Conservation (phyloP, 192 early-diverging fungal genomes). For the Mortierella claussenii region DNA sequence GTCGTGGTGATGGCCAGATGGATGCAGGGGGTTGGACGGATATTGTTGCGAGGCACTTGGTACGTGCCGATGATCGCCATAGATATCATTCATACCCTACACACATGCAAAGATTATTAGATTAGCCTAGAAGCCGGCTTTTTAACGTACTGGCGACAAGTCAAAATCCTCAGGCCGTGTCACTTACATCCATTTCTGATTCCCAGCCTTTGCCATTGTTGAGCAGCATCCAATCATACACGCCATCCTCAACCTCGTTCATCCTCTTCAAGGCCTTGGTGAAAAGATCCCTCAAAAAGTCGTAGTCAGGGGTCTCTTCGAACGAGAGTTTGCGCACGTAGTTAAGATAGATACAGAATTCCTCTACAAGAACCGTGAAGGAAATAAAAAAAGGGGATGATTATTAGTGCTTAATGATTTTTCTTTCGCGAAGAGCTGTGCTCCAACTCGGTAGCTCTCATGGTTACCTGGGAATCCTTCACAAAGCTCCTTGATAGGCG, state of each 20-base stretch:
- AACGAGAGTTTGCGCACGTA: constrained; percentile 94
- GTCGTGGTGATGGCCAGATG: constrained; percentile 25
- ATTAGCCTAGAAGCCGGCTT: background rate
- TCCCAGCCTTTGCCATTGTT: constrained; percentile 69
- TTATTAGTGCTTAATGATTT: no score
- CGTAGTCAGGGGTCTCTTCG: constrained; percentile 98
- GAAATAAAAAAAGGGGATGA: background rate
- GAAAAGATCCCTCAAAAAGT: constrained; percentile 88
- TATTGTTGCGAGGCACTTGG: constrained; percentile 34
- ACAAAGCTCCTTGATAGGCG: constrained; percentile 89
- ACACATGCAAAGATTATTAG: background rate
- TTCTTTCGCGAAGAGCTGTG: no score
- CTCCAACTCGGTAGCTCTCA: no score
- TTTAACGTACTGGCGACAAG: no score
- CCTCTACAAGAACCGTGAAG: constrained; percentile 56
- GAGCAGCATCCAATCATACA: constrained; percentile 93
- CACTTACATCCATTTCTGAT: constrained; percentile 48
- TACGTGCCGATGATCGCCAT: constrained; percentile 18
- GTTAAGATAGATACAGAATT: constrained; percentile 90
- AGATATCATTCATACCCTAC: constrained; percentile 24
- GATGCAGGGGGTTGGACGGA: constrained; percentile 38
- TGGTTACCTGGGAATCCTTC: constrained; percentile 89
- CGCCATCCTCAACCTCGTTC: constrained; percentile 86
- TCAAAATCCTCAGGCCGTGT: no score
- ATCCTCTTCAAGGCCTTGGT: constrained; percentile 76